These are phyloP conservation scores for Alternaria burnsii DNA, from an alignment of 2,329 filamentous ascomycete species.

Conservation along the genomic window DNA sequence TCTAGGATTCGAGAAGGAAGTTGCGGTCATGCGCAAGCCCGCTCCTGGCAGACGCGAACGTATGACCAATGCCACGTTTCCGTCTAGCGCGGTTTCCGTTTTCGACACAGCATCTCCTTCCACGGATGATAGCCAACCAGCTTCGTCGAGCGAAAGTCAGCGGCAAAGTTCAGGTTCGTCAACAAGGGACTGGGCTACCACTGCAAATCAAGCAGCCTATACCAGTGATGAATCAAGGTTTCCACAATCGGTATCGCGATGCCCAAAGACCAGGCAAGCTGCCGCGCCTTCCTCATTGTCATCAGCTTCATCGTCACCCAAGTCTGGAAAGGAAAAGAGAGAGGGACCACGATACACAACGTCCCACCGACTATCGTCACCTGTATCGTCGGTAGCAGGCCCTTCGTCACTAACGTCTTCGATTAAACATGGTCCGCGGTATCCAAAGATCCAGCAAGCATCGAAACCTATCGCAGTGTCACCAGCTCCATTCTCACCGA, in stretches of 20 bases:
- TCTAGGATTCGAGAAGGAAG: background rate
- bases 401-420: background rate
- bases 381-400: too few species aligned
- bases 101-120: too few species aligned
- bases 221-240: background rate
- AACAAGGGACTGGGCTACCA: too few species aligned
- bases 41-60: background rate
- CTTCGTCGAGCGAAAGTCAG: background rate
- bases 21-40: background rate
- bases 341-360: too few species aligned
- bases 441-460: background rate
- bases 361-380: too few species aligned
- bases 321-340: too few species aligned
- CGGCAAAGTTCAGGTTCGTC: background rate
- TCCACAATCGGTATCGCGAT: too few species aligned
- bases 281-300: background rate
- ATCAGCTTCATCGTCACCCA: background rate
- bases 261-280: background rate
- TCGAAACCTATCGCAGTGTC: background rate
- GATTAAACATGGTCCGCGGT: background rate
- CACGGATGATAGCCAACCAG: rapidly evolving
- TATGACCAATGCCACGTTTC: background rate
- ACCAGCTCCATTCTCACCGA: background rate
- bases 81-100: background rate
- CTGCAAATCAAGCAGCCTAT: rapidly evolving